phyloP scores from a whole-genome alignment of 768 basidiomycete genomes.

The Pisolithus marmoratus region DNA sequence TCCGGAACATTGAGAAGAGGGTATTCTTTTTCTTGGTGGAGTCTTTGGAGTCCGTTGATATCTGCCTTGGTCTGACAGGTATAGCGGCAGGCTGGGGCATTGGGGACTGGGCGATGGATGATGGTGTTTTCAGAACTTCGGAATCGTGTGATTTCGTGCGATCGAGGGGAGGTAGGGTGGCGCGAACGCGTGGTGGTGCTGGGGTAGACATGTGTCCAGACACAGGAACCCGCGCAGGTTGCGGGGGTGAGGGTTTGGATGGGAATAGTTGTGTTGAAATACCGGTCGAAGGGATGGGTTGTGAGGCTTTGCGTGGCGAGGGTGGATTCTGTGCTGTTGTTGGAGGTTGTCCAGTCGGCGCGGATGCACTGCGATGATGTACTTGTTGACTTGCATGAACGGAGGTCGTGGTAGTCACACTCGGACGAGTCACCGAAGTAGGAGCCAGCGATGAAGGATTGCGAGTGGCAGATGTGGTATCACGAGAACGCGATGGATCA shows the following conservation, averaged over 20 bases:
- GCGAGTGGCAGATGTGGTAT: constrained; percentile 14
- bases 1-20: constrained; percentile 25
- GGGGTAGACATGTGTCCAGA: constrained; percentile 28
- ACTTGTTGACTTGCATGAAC: constrained; percentile 14
- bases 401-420: constrained; percentile 12
- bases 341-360: constrained; percentile 23
- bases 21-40: constrained; percentile 27
- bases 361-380: constrained; percentile 34
- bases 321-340: constrained; percentile 16
- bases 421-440: constrained; percentile 17
- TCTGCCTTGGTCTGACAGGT: constrained; percentile 19
- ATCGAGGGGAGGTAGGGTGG: constrained; percentile 18
- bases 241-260: constrained; percentile 14
- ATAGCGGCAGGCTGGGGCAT: constrained; percentile 32
- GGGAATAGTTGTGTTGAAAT: constrained; percentile 27
- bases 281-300: constrained; percentile 20
- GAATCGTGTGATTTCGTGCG: constrained; percentile 44
- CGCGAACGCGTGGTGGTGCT: constrained; percentile 21
- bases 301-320: constrained; percentile 25
- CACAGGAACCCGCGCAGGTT: constrained; percentile 21
- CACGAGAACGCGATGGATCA: constrained; percentile 22
- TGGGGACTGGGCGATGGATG: constrained; percentile 52
- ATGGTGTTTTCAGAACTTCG: constrained; percentile 55
- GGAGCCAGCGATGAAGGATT: constrained; percentile 18
- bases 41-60: constrained; percentile 28